A percentile compares a stretch with the other conserved stretches of the same genome.
These are phyloP conservation scores for Dipteronia sinensis DNA, from an alignment of 345 rosid species.

Conservation along the genomic window DNA sequence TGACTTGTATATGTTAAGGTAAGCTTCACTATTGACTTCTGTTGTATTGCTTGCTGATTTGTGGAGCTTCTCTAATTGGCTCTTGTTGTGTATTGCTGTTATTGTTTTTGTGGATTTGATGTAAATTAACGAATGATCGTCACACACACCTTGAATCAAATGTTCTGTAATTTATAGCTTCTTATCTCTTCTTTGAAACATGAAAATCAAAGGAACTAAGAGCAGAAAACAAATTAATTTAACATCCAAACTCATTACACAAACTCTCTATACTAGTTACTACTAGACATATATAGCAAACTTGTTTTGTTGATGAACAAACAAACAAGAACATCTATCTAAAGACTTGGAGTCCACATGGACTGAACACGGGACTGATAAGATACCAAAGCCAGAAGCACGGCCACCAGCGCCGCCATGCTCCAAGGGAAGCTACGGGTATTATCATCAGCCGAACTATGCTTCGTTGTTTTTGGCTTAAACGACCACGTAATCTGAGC, in stretches of 20 bases:
- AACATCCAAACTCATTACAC: not conserved
- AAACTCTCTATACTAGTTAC: not conserved
- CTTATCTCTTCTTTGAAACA: not conserved
- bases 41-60: not conserved
- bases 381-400: constrained; percentile 63
- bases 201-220: not conserved
- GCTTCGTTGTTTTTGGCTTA: constrained; percentile 22
- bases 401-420: constrained; percentile 38
- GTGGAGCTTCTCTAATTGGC: not conserved
- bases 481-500: constrained; percentile 18
- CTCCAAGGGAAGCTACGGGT: constrained; percentile 64
- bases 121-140: not conserved
- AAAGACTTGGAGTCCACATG: constrained; percentile 54
- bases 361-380: constrained; percentile 66
- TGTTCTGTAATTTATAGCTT: not conserved
- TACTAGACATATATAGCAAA: not conserved
- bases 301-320: not conserved
- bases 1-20: not conserved
- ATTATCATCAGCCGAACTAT: constrained; percentile 22
- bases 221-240: not conserved
- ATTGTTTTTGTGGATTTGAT: constrained; percentile 2
- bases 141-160: not conserved
- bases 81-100: constrained; percentile 14
- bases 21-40: not conserved
- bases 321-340: constrained; percentile 22